A percentile compares a stretch with the other conserved stretches of the same genome.
These are phyloP conservation scores for Saccharomycopsis sp. DNA, from an alignment of 805 yeast genomes.

Conservation along the genomic window DNA sequence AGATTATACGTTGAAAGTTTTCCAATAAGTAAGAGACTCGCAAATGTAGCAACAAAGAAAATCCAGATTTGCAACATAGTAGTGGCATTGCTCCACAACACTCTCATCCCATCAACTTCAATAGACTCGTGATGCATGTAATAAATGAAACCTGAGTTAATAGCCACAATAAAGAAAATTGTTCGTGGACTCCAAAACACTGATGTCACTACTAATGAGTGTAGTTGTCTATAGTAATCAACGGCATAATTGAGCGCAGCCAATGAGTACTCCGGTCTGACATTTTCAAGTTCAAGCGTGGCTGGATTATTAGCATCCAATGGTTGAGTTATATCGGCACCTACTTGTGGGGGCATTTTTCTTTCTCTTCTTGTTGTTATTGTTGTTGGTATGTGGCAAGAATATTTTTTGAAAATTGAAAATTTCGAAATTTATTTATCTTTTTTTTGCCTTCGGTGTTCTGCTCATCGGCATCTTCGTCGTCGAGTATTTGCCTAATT, in stretches of 20 bases:
- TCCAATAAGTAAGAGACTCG: slow-evolving; percentile 36
- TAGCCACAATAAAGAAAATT: slow-evolving; percentile 24
- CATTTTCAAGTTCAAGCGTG: slow-evolving; percentile 39
- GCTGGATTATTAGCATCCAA: slow-evolving; percentile 46
- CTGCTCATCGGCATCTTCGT: too few species aligned
- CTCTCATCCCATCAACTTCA: slow-evolving; percentile 19
- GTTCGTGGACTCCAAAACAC: slow-evolving; percentile 43
- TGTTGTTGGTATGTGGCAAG: too few species aligned
- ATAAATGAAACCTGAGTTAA: slow-evolving; percentile 9
- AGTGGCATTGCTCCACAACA: slow-evolving; percentile 20
- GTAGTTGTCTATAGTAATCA: slow-evolving; percentile 47
- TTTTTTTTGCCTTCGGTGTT: too few species aligned
- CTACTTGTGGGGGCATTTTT: slow-evolving; percentile 45
- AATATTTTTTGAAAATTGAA: too few species aligned
- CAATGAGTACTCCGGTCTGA: slow-evolving; percentile 51
- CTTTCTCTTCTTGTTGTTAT: too few species aligned
- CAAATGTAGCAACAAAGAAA: slow-evolving; percentile 33
- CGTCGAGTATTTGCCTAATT: too few species aligned
- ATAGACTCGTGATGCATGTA: not conserved
- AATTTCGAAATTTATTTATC: too few species aligned
- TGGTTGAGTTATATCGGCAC: slow-evolving; percentile 47
- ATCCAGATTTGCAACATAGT: slow-evolving; percentile 29
- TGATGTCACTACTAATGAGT: slow-evolving; percentile 38
- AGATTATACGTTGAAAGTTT: slow-evolving; percentile 41
- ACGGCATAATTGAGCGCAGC: slow-evolving; percentile 59